phyloP scores from a whole-genome alignment of 495 filamentous ascomycete species.

The Hypoxylon subgilvum region DNA sequence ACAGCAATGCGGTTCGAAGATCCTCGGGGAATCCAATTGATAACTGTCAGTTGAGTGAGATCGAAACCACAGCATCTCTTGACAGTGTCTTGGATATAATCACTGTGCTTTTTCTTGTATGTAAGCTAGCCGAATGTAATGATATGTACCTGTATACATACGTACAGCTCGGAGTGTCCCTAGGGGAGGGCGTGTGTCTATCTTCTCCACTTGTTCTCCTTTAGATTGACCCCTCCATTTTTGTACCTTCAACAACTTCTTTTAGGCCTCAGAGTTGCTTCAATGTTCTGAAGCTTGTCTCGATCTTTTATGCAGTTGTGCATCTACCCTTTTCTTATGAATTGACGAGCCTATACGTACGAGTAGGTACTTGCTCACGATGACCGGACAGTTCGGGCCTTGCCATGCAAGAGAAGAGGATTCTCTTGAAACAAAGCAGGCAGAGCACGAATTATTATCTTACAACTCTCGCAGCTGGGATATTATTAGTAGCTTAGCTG shows the following conservation, averaged over 20 bases:
- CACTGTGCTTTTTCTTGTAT: conserved; percentile 6
- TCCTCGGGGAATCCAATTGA: background rate
- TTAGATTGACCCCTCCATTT: background rate
- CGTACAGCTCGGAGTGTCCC: too few relatives aligned
- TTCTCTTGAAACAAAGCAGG: conserved; percentile 19
- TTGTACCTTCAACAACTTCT: conserved; percentile 13
- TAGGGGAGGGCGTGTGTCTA: too few relatives aligned
- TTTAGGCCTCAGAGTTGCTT: conserved; percentile 3
- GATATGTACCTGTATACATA: background rate
- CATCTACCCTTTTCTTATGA: background rate
- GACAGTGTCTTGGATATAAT: conserved; percentile 4
- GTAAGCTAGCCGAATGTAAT: background rate
- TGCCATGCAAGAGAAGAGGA: conserved; percentile 11
- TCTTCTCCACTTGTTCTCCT: background rate
- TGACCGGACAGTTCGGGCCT: background rate
- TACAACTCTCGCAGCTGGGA: conserved; percentile 9
- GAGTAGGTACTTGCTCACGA: too few relatives aligned
- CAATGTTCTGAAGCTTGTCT: conserved; percentile 9
- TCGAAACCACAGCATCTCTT: background rate
- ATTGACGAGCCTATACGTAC: background rate
- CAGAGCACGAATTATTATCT: conserved; percentile 21
- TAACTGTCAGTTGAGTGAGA: background rate
- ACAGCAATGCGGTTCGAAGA: too few relatives aligned
- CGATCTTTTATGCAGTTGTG: conserved; percentile 11
- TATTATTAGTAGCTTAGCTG: conserved; percentile 28